Base-by-base conservation (phyloP, 139 green algal species). In the Picochlorum sp. region DNA sequence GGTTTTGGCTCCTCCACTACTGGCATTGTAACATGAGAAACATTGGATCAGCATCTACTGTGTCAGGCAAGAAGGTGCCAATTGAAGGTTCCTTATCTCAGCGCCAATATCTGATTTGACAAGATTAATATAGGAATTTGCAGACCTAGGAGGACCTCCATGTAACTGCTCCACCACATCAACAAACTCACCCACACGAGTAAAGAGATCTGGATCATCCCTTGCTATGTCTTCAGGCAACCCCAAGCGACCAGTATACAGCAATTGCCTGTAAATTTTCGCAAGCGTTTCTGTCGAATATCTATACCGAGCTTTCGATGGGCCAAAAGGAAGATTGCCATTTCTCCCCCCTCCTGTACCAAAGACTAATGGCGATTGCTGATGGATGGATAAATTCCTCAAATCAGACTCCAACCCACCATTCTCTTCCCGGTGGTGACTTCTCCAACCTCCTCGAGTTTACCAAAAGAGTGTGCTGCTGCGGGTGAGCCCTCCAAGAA, bases 161-260 rank as follows among this genome's bases (percentile, higher is more conserved):
- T 56, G 49, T 21, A 79, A 44, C 57, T 79, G 72, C 55, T 77
- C 62, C 52, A 78, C 57, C 24, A 79, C 72, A 62, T 79, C 69
- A 41, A 79, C 45, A 68, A 78, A 73, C 9, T 79, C 72, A 16
- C 59, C 57, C 6, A 28, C 15, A 16, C 7, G 18, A n/a, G 64
- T 38, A n/a, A 79, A 78, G 37, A 79, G 56, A 23, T 55, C 24
- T 30, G 72, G 69, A 58, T 79, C 72, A 45, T 79, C 72, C 20
- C 60, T 44, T 32, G 68, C 57, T 7, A 83, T 65, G 3, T 24
- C 61, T 5, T 45, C 13, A 3, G 76, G 76, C n/a, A 28, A 28
- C 41, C 79, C 61, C 8, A 26, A 10, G 30, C 82, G 47, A 13
- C 71, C 71, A 6, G 65, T 44, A 34, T 73, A 73, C 45, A 78